Base-by-base conservation (phyloP, 1,139 yeast genomes). In the Geotrichum restrictum region DNA sequence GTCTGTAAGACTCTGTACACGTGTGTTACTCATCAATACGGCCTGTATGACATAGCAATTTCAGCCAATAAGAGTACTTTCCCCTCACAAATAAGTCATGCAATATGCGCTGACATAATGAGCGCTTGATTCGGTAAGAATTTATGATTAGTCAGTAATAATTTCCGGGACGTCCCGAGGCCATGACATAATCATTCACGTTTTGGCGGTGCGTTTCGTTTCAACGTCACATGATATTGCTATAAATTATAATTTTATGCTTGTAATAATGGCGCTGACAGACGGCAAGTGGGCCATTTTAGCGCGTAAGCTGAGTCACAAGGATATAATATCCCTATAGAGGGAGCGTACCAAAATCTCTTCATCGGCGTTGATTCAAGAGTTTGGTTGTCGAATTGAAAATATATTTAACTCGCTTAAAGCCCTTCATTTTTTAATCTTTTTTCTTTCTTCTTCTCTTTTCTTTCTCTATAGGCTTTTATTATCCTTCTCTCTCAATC, bases 161-260 rank as follows among this genome's bases (percentile, higher is more conserved):
- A 11, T n/a, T n/a, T 34, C 48, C 48, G 48, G 11, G 21, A 19
- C 38, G 10, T 24, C 27, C 48, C 48, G 48, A 45, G 18, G 10
- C 10, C 21, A 22, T 43, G n/a, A 43, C 31, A 18, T 43, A 32
- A 43, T 7, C 34, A 1, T 29, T 31, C 4, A 31, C 29, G 13
- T 42, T 42, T 42, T 42, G 36, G 36, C 22, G 27, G 36, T 16
- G n/a, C 16, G 8, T 11, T 42, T 42, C 5, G 36, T 42, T 14
- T 10, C 45, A 18, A 4, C 8, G 19, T 13, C 36, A 11, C n/a
- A 8, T 4, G 21, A 43, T 43, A 43, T 32, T 29, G 1, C n/a
- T 43, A 43, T 43, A 43, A 16, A 3, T 5, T 19, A 16, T 2
- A 8, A 4, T 33, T 6, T 8, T 2, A 11, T 13, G 18, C 37